Base-by-base conservation (phyloP, 2,329 filamentous ascomycete genomes). In the Dactylellina cionopaga region DNA sequence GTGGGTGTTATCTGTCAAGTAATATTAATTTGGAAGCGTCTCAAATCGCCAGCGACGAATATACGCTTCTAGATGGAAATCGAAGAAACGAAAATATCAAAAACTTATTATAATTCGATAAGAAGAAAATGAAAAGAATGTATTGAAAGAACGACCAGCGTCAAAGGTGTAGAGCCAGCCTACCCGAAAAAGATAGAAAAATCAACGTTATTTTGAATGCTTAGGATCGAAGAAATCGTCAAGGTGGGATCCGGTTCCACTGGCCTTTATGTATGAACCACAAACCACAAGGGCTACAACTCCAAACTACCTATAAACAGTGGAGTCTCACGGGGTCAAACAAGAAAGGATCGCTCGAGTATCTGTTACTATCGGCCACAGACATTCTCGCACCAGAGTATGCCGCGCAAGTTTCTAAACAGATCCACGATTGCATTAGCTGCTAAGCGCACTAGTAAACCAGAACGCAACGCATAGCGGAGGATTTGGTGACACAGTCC, bases 131-230 rank as follows among this genome's bases (percentile, higher is more conserved):
- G 17, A 27, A 60, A 49, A 19, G 29, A 64, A 47, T 44, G 59
- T 54, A 54, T 66, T 31, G 35, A 51, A n/a, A n/a, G n/a, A n/a
- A 59, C 62, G 62, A 66, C 62, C 62, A 56, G 62, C 62, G 62
- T 49, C 49, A 51, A 49, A 13, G 41, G 43, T 56, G 17, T 39
- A 49, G 49, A 41, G 51, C 65, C 65, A 56, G 65, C 56, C 65
- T 29, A 56, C 44, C 55, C n/a, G 37, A 49, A 59, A 44, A 49
- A 43, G 11, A n/a, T n/a, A n/a, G n/a, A 11, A 31, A 15, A 22
- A 39, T 49, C 41, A 49, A 35, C 33, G 25, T 31, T 22, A 27
- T 19, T 58, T 25, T 47, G 15, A 19, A 41, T 24, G 24, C 25
- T 29, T 51, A 44, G 39, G 15, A 59, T 27, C 43, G 15, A 41